These are phyloP conservation scores for Thozetella sp. DNA, from an alignment of 495 filamentous ascomycete species.

Conservation along the genomic window DNA sequence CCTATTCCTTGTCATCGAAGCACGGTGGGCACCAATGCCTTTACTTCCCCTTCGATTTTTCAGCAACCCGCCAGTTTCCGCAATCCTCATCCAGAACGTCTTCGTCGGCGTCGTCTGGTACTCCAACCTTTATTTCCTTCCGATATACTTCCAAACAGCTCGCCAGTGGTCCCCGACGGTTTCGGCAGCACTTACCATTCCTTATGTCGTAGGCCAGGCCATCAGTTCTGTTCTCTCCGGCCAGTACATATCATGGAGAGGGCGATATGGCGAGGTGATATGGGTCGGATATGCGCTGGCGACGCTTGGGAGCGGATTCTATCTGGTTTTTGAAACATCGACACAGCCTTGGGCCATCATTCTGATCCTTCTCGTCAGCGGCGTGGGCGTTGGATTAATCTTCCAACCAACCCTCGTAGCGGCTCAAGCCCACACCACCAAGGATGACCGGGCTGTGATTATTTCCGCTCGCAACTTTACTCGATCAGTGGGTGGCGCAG, in stretches of 20 bases:
- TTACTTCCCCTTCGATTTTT: background rate
- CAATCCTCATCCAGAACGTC: background rate
- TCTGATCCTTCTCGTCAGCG: background rate
- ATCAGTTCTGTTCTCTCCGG: conserved; percentile 52
- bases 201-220: conserved; percentile 55
- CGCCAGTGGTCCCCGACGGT: conserved; percentile 26
- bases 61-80: background rate
- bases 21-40: background rate
- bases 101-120: background rate
- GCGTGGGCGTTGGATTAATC: conserved; percentile 11
- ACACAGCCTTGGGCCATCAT: background rate
- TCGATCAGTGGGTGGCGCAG: conserved; percentile 58
- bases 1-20: conserved; percentile 18
- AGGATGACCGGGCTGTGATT: conserved; percentile 59
- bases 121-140: conserved; percentile 42
- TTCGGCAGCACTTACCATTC: conserved; percentile 48
- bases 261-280: conserved; percentile 37
- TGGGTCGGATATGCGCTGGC: conserved; percentile 9
- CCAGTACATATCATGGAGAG: conserved; percentile 55
- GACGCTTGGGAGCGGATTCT: conserved; percentile 50
- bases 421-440: conserved; percentile 59
- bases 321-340: conserved; percentile 38
- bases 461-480: conserved; percentile 65
- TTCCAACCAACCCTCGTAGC: conserved; percentile 53
- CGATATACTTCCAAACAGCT: conserved; percentile 46